Evolutionary conservation across 2,329 filamentous ascomycete genomes (phyloP).

Genomic region (Zymoseptoria crescenta): DNA sequence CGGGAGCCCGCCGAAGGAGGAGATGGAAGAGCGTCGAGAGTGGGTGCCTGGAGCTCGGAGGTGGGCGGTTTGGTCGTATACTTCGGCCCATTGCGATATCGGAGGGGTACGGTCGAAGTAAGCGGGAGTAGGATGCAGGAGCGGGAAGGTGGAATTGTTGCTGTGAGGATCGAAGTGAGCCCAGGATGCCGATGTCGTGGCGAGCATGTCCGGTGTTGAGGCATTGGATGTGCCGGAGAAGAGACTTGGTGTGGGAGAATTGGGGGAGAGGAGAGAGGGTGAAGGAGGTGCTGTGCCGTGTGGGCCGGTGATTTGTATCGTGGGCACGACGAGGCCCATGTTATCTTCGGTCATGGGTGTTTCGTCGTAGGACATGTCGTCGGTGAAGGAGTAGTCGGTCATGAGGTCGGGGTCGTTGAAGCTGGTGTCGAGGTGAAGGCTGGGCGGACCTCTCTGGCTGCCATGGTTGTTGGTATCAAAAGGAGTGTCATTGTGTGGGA

Average conservation of each 20-base stretch:
- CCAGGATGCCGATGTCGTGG: conserved; percentile 4
- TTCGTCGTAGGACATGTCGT: conserved; percentile 3
- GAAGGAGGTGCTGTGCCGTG: conserved; percentile 9
- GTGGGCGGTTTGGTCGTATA: conserved; percentile 4
- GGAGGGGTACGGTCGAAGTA: conserved; percentile 8
- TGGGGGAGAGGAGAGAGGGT: conserved; percentile 6
- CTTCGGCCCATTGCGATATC: conserved; percentile 9
- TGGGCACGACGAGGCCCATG: conserved; percentile 7
- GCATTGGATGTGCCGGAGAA: conserved; percentile 12
- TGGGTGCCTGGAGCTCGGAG: conserved; percentile 8
- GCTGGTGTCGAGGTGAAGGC: conserved; percentile 12
- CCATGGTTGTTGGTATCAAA: not conserved
- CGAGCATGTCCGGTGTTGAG: conserved; percentile 11
- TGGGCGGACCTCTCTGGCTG: conserved; percentile 4
- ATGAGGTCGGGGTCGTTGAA: conserved; percentile 2
- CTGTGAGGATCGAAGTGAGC: not conserved
- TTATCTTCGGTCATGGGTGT: conserved; percentile 7
- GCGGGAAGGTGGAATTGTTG: not conserved
- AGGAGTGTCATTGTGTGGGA: not conserved
- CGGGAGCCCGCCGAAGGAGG: conserved; percentile 9
- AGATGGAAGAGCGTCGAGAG: conserved; percentile 11
- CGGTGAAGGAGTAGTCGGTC: conserved; percentile 1
- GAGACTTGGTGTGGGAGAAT: conserved; percentile 10
- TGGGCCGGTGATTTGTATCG: conserved; percentile 12
- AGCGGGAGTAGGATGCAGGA: not conserved